Percentiles rank a stretch among this genome's conserved stretches.
These are phyloP conservation scores for Gossypium laxum DNA, from an alignment of 441 rosid genomes.

Conservation along the genomic window DNA sequence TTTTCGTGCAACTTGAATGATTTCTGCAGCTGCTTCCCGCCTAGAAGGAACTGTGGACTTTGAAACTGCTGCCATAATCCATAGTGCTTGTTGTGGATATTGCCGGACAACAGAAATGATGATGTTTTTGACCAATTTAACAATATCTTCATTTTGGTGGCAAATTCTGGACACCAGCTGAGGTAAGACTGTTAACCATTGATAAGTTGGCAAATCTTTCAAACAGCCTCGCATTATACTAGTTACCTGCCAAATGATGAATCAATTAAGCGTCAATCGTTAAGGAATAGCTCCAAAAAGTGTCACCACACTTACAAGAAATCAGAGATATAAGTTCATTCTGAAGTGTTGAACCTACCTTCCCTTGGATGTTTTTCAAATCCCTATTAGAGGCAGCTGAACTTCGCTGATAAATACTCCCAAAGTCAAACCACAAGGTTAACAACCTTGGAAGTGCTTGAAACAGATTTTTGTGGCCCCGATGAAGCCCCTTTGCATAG, in stretches of 20 bases:
- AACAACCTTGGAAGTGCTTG: slow-evolving; percentile 98
- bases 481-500: slow-evolving; percentile 93
- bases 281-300: slow-evolving; percentile 4
- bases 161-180: slow-evolving; percentile 97
- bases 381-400: slow-evolving; percentile 58
- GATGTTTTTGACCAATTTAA: slow-evolving; percentile 65
- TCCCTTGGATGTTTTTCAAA: slow-evolving; percentile 53
- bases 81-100: slow-evolving; percentile 91
- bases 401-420: slow-evolving; percentile 60
- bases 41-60: slow-evolving; percentile 90
- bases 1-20: slow-evolving; percentile 83
- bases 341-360: slow-evolving; percentile 37
- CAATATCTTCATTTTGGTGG: slow-evolving; percentile 89
- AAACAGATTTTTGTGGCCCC: slow-evolving; percentile 90
- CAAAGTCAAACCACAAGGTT: slow-evolving; percentile 95
- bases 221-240: slow-evolving; percentile 85
- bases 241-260: slow-evolving; percentile 53
- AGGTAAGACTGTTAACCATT: slow-evolving; percentile 92
- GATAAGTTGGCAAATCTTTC: slow-evolving; percentile 93
- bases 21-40: slow-evolving; percentile 91
- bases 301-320: background rate
- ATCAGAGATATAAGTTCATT: slow-evolving; percentile 10
- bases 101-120: slow-evolving; percentile 76
- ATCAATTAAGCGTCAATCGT: background rate
- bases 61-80: slow-evolving; percentile 98